Evolutionary conservation across 1,284 basidiomycete genomes (phyloP), one percentile per base, ranked within the genome.

Genomic region (Malassezia equina): DNA sequence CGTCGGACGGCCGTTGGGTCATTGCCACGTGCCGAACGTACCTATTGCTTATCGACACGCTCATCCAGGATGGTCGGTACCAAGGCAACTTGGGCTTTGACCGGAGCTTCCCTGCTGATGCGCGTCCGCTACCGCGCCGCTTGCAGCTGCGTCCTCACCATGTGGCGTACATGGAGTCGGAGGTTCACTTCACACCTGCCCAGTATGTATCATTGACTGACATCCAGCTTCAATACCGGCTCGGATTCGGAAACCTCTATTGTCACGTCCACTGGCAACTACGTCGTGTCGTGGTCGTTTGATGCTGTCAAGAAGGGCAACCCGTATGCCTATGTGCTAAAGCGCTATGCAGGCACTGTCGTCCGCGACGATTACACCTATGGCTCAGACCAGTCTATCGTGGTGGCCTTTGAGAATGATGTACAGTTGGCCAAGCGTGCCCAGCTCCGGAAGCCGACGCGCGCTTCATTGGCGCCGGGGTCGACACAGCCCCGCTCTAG

Each of bases 21-120:
- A 86, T 99, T 28, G 94, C 91, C 7, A 98, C 94, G 28, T 95
- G 90, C 65, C 88, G 87, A 78, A 91, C 85, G 6, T 96, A 96
- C 74, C 79, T 99, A 55, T 79, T 98, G 45, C 82, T 99, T 59
- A 91, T 98, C 69, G 91, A 98, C 74, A 91, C 90, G 0, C 81
- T 91, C 56, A 96, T 96, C 66, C 88, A 88, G 23, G 86, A 89
- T 65, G 91, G 91, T 4, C 81, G 84, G 51, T 90, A 90, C 72
- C 81, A 84, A 40, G 93, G 91, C 13, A 81, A 81, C 44, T 78
- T 90, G 40, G 93, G 91, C 41, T 96, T 96, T 71, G 91, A 96
- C 73, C 81, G 90, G 52, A 86, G 85, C 72, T 98, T 99, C 84
- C 94, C 94, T 6, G 90, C 89, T 17, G 84, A 83, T 50, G 82